phyloP scores from a whole-genome alignment of 2,329 filamentous ascomycete genomes.

The Didymella sp. region DNA sequence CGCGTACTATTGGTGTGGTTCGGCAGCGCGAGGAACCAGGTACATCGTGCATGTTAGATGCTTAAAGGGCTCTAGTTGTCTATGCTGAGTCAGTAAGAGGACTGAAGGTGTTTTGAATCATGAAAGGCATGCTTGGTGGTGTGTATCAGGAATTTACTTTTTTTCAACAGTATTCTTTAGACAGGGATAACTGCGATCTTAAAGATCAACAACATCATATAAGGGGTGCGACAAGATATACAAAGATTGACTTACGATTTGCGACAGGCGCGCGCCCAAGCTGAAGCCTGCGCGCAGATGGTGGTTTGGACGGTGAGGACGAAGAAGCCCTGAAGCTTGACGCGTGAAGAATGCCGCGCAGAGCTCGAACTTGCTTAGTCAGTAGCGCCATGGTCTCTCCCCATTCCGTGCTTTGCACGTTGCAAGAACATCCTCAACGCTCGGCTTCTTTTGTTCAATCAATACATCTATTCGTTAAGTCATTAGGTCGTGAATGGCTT shows the following conservation, averaged over 20 bases:
- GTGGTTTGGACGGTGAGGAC: background rate
- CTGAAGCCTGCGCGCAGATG: background rate
- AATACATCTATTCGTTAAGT: background rate
- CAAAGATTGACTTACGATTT: background rate
- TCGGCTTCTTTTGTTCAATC: background rate
- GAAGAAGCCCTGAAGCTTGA: background rate
- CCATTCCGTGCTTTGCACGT: background rate
- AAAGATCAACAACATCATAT: constrained; percentile 17
- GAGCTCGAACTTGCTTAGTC: constrained; percentile 17
- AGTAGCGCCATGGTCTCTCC: background rate
- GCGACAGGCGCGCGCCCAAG: background rate
- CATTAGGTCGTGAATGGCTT: background rate
- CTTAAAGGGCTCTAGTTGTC: background rate
- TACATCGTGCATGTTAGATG: background rate
- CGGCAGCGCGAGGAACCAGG: background rate
- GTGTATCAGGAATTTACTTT: constrained; percentile 16
- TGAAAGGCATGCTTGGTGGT: background rate
- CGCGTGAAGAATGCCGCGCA: constrained; percentile 1
- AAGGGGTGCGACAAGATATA: background rate
- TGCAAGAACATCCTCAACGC: background rate
- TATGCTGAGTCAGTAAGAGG: background rate
- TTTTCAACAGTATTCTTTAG: constrained; percentile 20
- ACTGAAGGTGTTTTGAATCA: background rate
- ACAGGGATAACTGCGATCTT: constrained; percentile 20
- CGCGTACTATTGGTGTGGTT: no score